Percentiles rank a stretch among this genome's conserved stretches.
Evolutionary conservation across 352 stramenopile genomes (phyloP).

Genomic region (Phytopythium aichiense): DNA sequence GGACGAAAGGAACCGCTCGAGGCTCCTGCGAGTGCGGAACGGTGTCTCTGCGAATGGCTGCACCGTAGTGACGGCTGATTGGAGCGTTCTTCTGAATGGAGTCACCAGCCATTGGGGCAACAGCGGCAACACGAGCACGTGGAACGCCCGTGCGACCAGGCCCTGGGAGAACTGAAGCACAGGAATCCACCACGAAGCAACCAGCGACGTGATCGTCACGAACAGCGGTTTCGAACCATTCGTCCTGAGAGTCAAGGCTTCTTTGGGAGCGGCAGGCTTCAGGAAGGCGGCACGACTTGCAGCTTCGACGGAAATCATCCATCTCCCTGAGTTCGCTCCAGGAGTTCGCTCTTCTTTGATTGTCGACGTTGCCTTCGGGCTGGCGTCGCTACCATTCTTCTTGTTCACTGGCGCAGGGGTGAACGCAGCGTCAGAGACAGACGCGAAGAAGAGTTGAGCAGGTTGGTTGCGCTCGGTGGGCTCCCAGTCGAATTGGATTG

Average conservation of each 20-base stretch:
- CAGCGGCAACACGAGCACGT: neutral
- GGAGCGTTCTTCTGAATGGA: neutral
- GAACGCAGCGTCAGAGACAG: slow-evolving; percentile 21
- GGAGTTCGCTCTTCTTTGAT: neutral
- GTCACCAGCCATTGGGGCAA: neutral
- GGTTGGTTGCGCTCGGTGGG: slow-evolving; percentile 65
- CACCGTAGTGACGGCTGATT: neutral
- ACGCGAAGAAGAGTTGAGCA: slow-evolving; percentile 46
- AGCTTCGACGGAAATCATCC: slow-evolving; percentile 18
- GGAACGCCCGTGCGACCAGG: neutral
- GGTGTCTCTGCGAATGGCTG: neutral
- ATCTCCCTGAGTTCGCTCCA: slow-evolving; percentile 13
- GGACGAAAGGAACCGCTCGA: neutral
- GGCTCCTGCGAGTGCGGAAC: neutral
- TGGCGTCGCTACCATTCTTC: neutral
- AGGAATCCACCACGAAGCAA: neutral
- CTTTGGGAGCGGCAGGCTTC: slow-evolving; percentile 4
- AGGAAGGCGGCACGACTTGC: slow-evolving; percentile 25
- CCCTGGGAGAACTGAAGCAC: neutral
- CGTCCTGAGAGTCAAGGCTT: neutral
- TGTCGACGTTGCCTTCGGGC: neutral
- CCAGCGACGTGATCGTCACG: neutral
- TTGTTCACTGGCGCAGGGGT: neutral
- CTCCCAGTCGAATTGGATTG: slow-evolving; percentile 46
- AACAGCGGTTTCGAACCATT: neutral